These are phyloP conservation scores for Cutaneotrichosporon daszewskae DNA, from an alignment of 1,284 basidiomycete genomes.

Conservation along the genomic window DNA sequence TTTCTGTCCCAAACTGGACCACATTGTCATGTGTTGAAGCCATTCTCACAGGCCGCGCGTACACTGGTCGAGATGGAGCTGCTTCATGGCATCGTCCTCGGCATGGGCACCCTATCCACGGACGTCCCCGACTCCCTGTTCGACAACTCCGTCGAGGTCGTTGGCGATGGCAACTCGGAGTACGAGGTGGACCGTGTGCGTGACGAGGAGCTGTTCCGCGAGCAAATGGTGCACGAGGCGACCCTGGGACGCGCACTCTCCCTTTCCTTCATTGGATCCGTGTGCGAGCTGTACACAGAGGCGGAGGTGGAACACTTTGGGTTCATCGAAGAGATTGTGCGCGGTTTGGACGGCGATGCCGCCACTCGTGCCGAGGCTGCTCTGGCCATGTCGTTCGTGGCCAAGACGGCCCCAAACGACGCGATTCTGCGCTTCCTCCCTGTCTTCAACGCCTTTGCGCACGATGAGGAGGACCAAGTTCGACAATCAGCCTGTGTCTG, in stretches of 20 bases:
- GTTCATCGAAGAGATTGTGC: conserved; percentile 76
- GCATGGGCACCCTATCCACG: conserved; percentile 71
- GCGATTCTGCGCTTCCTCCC: conserved; percentile 67
- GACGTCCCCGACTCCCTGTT: conserved; percentile 41
- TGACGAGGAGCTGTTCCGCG: conserved; percentile 32
- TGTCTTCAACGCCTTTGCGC: conserved; percentile 64
- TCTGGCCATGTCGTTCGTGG: conserved; percentile 78
- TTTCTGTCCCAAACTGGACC: conserved; percentile 43
- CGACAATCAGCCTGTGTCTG: conserved; percentile 84
- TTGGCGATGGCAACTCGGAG: conserved; percentile 7
- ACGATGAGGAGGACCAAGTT: conserved; percentile 74
- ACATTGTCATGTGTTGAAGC: conserved; percentile 40
- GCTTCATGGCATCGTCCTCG: conserved; percentile 74
- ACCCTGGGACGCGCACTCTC: conserved; percentile 82
- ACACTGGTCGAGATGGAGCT: conserved; percentile 70
- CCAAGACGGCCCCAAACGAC: conserved; percentile 73
- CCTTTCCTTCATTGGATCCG: conserved; percentile 78
- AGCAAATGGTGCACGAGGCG: conserved; percentile 57
- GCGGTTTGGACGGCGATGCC: conserved; percentile 68
- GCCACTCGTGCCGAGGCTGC: conserved; percentile 87
- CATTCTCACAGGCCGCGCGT: conserved; percentile 58
- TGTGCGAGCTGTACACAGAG: conserved; percentile 54
- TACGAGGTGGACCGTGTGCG: conserved; percentile 7
- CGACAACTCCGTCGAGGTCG: conserved; percentile 19
- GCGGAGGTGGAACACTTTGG: conserved; percentile 57